Evolutionary conservation across 768 basidiomycete species (phyloP), one percentile per base, ranked within the genome.

Genomic region (Austroboletus eburneus): DNA sequence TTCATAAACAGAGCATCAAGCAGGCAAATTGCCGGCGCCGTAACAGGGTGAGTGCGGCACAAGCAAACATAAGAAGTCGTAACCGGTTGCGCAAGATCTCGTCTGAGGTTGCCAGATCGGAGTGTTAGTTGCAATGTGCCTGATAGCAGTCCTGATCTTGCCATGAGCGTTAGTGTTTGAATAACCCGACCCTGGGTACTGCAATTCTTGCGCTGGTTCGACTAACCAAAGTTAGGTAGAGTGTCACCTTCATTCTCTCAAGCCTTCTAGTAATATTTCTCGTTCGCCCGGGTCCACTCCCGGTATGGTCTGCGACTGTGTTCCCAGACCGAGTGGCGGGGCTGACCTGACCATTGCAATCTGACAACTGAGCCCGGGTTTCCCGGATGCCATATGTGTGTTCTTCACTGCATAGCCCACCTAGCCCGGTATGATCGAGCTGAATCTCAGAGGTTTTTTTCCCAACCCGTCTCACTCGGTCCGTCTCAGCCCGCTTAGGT

Each of bases 161-260:
- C n/a, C n/a, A n/a, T n/a, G 50, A 23, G 55, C 45, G 42, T 50
- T 46, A 55, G 42, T 36, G 48, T 45, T 46, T 49, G 56, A 46
- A 47, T 58, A 48, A 50, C 42, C 40, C 20, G 59, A 58, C 57
- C 65, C 64, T 65, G 63, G 58, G 32, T 18, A 39, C 48, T 40
- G 45, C 49, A 50, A 51, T 38, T 59, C 51, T 46, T 50, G 46
- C 47, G 49, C 35, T 43, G 37, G 40, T 29, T 22, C 36, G 43
- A 52, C 56, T 66, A 62, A 63, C 65, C 66, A 66, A 65, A 66
- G 58, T 51, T 48, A 60, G 66, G 30, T 43, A 61, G 49, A 48
- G 52, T 54, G 48, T 37, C 24, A 41, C 37, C 42, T 21, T 21
- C 27, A 40, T 36, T 50, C 49, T 59, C 63, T 47, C 54, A 61